A percentile compares a stretch with the other conserved stretches of the same genome.
Evolutionary conservation across 2,329 filamentous ascomycete genomes (phyloP).

Genomic region (Amauroascus verrucosus): DNA sequence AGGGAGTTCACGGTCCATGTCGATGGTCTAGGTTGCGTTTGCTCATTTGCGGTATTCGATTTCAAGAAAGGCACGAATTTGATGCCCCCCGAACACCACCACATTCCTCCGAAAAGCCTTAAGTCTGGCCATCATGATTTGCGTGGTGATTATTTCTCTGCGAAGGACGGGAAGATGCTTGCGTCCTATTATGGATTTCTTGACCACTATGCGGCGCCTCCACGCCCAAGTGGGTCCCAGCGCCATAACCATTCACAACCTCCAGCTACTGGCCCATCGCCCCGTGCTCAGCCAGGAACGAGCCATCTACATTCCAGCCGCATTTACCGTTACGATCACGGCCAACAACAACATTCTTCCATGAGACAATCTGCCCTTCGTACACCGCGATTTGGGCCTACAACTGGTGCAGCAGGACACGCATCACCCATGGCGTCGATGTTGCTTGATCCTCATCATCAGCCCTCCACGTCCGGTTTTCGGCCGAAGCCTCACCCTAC

Average conservation of each 20-base stretch:
- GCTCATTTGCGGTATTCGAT: slow-evolving; percentile 94
- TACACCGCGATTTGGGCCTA: slow-evolving; percentile 37
- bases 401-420: slow-evolving; percentile 22
- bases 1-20: slow-evolving; percentile 95
- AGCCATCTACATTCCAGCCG: slow-evolving; percentile 23
- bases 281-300: slow-evolving; percentile 21
- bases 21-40: slow-evolving; percentile 89
- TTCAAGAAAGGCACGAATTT: slow-evolving; percentile 72
- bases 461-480: slow-evolving; percentile 30
- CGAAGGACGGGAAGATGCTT: slow-evolving; percentile 97
- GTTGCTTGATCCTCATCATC: slow-evolving; percentile 40
- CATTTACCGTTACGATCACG: slow-evolving; percentile 23
- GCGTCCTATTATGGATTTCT: slow-evolving; percentile 91
- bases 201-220: slow-evolving; percentile 76
- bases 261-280: slow-evolving; percentile 60
- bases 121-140: slow-evolving; percentile 46
- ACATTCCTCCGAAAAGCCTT: slow-evolving; percentile 27
- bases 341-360: slow-evolving; percentile 13
- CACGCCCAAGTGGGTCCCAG: slow-evolving; percentile 54
- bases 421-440: slow-evolving; percentile 35
- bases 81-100: slow-evolving; percentile 28
- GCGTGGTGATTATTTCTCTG: slow-evolving; percentile 84
- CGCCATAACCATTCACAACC: slow-evolving; percentile 39
- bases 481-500: slow-evolving; percentile 21
- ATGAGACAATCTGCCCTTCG: slow-evolving; percentile 18